Base-by-base conservation (phyloP, 2,329 filamentous ascomycete species). In the Penicillium sp. region DNA sequence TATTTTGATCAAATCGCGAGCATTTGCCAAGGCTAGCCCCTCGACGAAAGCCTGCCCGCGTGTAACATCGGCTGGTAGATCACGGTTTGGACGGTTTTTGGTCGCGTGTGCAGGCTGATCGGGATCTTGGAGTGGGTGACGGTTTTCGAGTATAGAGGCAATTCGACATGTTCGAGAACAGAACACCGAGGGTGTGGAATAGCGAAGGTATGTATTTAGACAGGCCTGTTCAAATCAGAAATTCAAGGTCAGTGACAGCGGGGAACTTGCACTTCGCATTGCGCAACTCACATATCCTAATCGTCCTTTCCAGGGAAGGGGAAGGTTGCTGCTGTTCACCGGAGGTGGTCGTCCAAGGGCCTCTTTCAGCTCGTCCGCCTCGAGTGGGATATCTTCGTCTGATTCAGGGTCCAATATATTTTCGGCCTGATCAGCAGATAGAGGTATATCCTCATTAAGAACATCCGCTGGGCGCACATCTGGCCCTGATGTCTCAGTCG, bases 151-250 rank as follows among this genome's bases (percentile, higher is more conserved):
- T 40, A 97, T 96, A 0, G 91, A 96, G 1, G 90, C 81, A 58
- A 97, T 93, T 29, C 92, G 88, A 68, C 92, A 97, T 0, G 93
- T 97, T 51, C 93, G 84, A 0, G 93, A 97, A 61, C 87, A 89
- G 72, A 97, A 97, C 1, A 97, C 85, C 0, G 93, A 86, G 7
- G 91, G 90, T 58, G 86, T 93, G 1, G 89, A 85, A 48, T 83
- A 82, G 41, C 93, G 87, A 2, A 97, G 80, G 70, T 97, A 97
- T 0, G 93, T 97, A 69, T 96, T 96, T 14, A 97, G 77, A 67
- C 92, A 97, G 10, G 93, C 91, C 89, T 86, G 30, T 52, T 34
- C 46, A 19, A 18, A 51, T 61, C 7, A 59, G 41, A 34, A 6
- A 45, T 11, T 36, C 3, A 11, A 13, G 23, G 4, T 23, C 27